Conservation (phyloP, 2,329 filamentous ascomycete genomes). For the Claviceps fusiformis region DNA sequence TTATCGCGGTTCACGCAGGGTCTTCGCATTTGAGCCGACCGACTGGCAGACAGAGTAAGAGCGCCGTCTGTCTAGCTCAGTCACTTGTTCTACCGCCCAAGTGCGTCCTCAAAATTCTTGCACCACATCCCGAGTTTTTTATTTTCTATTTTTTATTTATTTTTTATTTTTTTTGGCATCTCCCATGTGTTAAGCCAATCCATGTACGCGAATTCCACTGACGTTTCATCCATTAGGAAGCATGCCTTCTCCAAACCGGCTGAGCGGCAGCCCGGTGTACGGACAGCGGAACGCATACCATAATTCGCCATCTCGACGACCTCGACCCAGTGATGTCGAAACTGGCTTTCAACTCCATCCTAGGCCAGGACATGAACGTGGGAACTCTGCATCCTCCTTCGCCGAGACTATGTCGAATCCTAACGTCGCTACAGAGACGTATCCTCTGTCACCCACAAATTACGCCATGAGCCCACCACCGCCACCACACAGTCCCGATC, state of each 20-base stretch:
- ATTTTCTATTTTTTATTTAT: no score
- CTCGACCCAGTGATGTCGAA: slow-evolving; percentile 57
- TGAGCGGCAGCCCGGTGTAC: slow-evolving; percentile 46
- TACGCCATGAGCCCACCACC: slow-evolving; percentile 16
- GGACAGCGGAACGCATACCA: slow-evolving; percentile 52
- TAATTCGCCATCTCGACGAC: slow-evolving; percentile 53
- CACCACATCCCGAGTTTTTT: not conserved
- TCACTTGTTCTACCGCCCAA: not conserved
- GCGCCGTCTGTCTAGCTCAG: not conserved
- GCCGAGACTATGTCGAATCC: slow-evolving; percentile 42
- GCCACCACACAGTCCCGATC: slow-evolving; percentile 15
- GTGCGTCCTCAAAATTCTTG: not conserved
- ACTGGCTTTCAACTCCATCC: slow-evolving; percentile 37
- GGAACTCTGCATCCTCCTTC: slow-evolving; percentile 43
- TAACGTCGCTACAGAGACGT: slow-evolving; percentile 41
- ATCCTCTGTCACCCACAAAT: slow-evolving; percentile 37
- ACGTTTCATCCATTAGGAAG: slow-evolving; percentile 15
- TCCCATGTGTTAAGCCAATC: no score
- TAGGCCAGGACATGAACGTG: slow-evolving; percentile 34
- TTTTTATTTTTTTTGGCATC: not conserved
- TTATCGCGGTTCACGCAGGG: not conserved
- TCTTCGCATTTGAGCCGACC: not conserved
- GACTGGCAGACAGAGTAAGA: not conserved
- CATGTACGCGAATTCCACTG: not conserved
- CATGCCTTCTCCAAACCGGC: slow-evolving; percentile 53